Base-by-base conservation (phyloP, 2,329 filamentous ascomycete genomes). In the Venturia aucupariae region DNA sequence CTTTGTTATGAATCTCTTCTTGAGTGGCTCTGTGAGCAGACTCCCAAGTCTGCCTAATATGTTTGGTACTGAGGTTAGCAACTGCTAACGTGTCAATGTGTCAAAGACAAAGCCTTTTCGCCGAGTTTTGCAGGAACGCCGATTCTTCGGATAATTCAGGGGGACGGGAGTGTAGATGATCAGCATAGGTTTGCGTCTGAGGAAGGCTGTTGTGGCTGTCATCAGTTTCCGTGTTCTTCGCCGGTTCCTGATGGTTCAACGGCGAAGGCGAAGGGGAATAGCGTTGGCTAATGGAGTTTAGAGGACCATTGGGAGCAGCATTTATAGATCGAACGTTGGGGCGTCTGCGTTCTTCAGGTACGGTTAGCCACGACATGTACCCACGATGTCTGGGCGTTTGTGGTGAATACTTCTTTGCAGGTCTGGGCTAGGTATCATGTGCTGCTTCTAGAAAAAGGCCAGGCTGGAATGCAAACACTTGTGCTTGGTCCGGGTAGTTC, bases 1-100 rank as follows among this genome's bases (percentile, higher is more conserved):
- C 84, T 99, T 41, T 99, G 94, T 75, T 99, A 99, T 75, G 94
- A 99, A 78, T 95, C 90, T 48, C 83, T 97, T 7, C 78, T 95
- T 64, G 93, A 97, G 76, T 99, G 93, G 92, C 76, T 94, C 35
- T 80, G 81, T 13, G 75, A 79, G 69, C 77, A 81, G 68, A 60
- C 59, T 41, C 59, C 59, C 38, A 60, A 60, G 59, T 60, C 59
- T 60, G 59, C 59, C 22, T 60, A 60, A 42, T 57, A 15, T 57
- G 35, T 38, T 57, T 19, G 51, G 46, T 51, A 27, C 30, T n/a
- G 35, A 3, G 35, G 3, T 8, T n/a, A 15, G 48, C 48, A 54
- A 51, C 35, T 57, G 51, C 51, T 57, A 57, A 57, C n/a, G 51
- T 57, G 51, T 57, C 46, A 51, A 38, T 35, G 19, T 57, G 51